A percentile compares a stretch with the other conserved stretches of the same genome.
Conservation (phyloP, 2,329 filamentous ascomycete genomes). For the Cercospora zeina region DNA sequence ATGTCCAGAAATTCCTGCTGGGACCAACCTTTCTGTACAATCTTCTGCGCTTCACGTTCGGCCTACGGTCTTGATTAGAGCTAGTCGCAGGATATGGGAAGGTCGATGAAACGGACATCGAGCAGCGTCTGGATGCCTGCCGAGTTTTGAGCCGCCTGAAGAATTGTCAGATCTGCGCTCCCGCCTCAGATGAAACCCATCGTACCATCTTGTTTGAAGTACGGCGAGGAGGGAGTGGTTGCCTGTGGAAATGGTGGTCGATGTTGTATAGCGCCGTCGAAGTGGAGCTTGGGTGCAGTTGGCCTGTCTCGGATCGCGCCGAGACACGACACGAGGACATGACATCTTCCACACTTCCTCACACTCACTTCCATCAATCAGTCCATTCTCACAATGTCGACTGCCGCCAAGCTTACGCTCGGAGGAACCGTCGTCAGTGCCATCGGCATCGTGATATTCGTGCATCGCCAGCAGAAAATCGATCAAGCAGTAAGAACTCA, state of each 20-base stretch:
- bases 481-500: conserved; percentile 70
- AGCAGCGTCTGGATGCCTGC: conserved; percentile 97
- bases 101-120: conserved; percentile 63
- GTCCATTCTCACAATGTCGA: conserved; percentile 67
- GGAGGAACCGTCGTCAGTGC: conserved; percentile 74
- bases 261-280: conserved; percentile 6
- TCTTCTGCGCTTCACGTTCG: conserved; percentile 97
- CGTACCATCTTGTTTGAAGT: conserved; percentile 23
- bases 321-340: conserved; percentile 7
- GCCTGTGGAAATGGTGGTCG: conserved; percentile 5
- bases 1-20: conserved; percentile 28
- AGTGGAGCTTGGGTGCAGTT: conserved; percentile 14
- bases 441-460: conserved; percentile 73
- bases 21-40: conserved; percentile 87
- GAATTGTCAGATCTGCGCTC: conserved; percentile 16
- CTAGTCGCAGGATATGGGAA: conserved; percentile 40
- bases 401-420: conserved; percentile 83
- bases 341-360: conserved; percentile 3
- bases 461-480: conserved; percentile 82
- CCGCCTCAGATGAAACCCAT: background rate
- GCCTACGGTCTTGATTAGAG: conserved; percentile 62
- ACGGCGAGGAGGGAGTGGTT: conserved; percentile 4
- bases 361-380: background rate
- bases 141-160: conserved; percentile 94
- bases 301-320: conserved; percentile 4